Base-by-base conservation (phyloP, 1,284 basidiomycete species). In the Fomitopsis schrenkii region DNA sequence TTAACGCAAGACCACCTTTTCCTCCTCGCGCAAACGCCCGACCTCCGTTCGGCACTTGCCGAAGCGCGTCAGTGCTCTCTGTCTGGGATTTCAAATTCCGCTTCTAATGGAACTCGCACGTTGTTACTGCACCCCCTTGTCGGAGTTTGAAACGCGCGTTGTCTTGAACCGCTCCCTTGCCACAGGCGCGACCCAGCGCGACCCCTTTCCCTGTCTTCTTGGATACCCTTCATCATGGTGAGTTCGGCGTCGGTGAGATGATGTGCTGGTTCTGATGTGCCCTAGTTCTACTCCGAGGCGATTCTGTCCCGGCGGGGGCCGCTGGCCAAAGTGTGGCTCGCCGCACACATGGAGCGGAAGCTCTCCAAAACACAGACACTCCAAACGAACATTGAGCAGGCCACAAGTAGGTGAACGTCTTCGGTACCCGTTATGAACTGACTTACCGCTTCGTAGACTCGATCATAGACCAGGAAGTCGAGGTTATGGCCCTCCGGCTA, bases 321-420 rank as follows among this genome's bases (percentile, higher is more conserved):
- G 8, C 82, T 99, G 41, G 96, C 94, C 48, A 94, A 92, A 78
- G 94, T 99, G 80, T 99, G 97, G 97, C 89, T 98, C 57, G 97
- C 97, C 28, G 97, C 97, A 1, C 97, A 98, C 81, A 96, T 97
- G 88, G 95, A 98, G 77, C 88, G 95, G 71, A 98, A 98, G 80
- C 87, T 99, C 69, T 95, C 93, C 71, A 99, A 99, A 77, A 88
- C 91, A 36, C 94, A 97, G 74, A 94, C 96, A 0, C 79, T 98
- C 1, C 92, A 95, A 71, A 95, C 96, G 0, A 94, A 97, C 75
- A 97, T 99, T 61, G 93, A 91, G 63, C 88, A 97, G 74, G 93
- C 93, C 62, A 93, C 95, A 69, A 93, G 94, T 94, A 67, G 71
- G 91, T 80, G 44, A n/a, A 26, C 17, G 3, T 17, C 1, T 3